Conservation (phyloP, 768 basidiomycete genomes). For the Termitomyces sp. region DNA sequence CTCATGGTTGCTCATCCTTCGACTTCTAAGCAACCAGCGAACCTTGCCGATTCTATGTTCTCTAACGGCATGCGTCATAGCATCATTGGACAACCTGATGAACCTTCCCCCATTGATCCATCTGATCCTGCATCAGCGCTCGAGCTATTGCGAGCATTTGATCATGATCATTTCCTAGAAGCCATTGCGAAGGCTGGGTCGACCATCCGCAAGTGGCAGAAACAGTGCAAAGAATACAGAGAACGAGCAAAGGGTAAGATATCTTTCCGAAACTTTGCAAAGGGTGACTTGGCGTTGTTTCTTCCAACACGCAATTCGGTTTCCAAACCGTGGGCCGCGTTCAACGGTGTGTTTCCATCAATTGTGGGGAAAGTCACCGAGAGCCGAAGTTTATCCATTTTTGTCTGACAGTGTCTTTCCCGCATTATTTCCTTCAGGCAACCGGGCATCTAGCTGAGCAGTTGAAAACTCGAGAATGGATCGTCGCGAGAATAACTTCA, state of each 20-base stretch:
- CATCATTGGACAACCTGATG: slow-evolving; percentile 45
- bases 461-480: slow-evolving; percentile 89
- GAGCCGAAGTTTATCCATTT: slow-evolving; percentile 29
- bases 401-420: slow-evolving; percentile 71
- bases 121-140: slow-evolving; percentile 68
- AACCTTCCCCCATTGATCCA: slow-evolving; percentile 74
- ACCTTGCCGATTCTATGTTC: slow-evolving; percentile 45
- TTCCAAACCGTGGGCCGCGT: slow-evolving; percentile 95
- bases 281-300: slow-evolving; percentile 94
- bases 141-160: slow-evolving; percentile 66
- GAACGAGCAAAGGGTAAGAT: slow-evolving; percentile 97
- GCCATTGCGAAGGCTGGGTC: slow-evolving; percentile 76
- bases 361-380: slow-evolving; percentile 8
- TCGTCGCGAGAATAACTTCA: slow-evolving; percentile 87
- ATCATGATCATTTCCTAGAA: slow-evolving; percentile 83
- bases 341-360: slow-evolving; percentile 66
- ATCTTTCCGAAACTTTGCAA: slow-evolving; percentile 90
- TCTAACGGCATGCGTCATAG: slow-evolving; percentile 49
- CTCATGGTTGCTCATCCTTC: slow-evolving; percentile 51
- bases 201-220: slow-evolving; percentile 94
- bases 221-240: slow-evolving; percentile 92
- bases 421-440: slow-evolving; percentile 94
- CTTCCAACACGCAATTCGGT: slow-evolving; percentile 92
- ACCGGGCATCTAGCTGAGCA: slow-evolving; percentile 84
- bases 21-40: slow-evolving; percentile 35